Percentiles rank a stretch among this genome's conserved stretches.
Evolutionary conservation across 768 basidiomycete genomes (phyloP).

Genomic region (Cystofilobasidium ferigula): DNA sequence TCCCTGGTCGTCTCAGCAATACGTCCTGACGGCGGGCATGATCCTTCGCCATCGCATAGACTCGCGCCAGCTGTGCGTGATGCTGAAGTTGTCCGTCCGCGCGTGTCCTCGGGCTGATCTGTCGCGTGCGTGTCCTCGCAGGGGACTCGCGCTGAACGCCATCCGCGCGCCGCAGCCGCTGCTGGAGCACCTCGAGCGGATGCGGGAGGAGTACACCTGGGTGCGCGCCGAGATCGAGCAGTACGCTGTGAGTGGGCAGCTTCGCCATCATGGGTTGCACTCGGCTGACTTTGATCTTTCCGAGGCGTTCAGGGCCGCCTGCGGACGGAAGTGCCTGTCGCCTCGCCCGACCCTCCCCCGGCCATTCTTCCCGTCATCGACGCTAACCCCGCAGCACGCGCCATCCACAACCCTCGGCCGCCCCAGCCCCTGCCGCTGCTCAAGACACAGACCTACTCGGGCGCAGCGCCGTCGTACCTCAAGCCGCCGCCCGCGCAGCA

Average conservation of each 20-base stretch:
- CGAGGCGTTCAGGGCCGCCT: background rate
- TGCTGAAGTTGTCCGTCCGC: background rate
- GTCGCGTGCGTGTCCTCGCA: background rate
- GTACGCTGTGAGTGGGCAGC: background rate
- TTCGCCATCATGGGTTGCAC: background rate
- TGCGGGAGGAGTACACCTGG: background rate
- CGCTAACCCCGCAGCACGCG: background rate
- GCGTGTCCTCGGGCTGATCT: background rate
- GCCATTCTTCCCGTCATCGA: background rate
- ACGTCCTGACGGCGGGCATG: background rate
- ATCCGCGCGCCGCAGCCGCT: background rate
- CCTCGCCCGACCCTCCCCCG: background rate
- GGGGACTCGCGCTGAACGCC: background rate
- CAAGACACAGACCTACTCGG: background rate
- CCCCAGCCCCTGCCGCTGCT: background rate
- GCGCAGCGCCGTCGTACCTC: background rate
- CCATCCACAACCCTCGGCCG: background rate
- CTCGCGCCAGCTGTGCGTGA: background rate
- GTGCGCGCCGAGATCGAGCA: conserved; percentile 2
- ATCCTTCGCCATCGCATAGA: background rate
- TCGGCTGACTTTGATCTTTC: too few relatives aligned
- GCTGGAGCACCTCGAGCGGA: background rate
- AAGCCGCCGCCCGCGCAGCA: background rate
- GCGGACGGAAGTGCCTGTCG: background rate
- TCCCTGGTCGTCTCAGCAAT: background rate